Base-by-base conservation (phyloP, 1,284 basidiomycete genomes). In the Pterula multifida region DNA sequence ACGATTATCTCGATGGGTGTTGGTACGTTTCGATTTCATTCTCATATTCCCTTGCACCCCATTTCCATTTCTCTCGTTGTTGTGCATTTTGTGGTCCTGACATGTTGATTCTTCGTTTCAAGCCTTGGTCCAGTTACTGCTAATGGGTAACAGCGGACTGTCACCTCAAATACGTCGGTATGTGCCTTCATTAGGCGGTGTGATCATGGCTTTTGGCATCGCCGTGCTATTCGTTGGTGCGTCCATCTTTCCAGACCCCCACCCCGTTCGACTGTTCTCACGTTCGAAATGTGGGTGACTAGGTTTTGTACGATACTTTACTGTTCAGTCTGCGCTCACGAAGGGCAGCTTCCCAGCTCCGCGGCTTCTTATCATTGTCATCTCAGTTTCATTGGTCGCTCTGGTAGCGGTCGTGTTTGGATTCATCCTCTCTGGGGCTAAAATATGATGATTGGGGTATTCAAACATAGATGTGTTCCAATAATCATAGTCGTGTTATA, bases 51-150 rank as follows among this genome's bases (percentile, higher is more conserved):
- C n/a, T 9, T 9, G 50, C 71, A 45, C 19, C 22, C 22, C 65
- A 44, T 51, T 26, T 45, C 36, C 50, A 47, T 32, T 42, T 46
- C 13, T 45, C 6, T 11, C 19, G 4, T 6, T 47, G 11, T 25
- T 47, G 26, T 26, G 15, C 28, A 32, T 47, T 13, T 47, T 47
- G 23, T 47, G 15, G 13, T 24, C 45, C 4, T 28, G 26, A n/a
- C 45, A 11, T 47, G 23, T 47, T 26, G 9, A 22, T 22, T 4
- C 4, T 42, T 26, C 24, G 36, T 26, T 50, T 51, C 53, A 9
- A 69, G 76, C 75, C 2, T 62, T 79, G 3, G 73, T 78, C 4
- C 76, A 79, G 57, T 62, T 79, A 6, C 76, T 79, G 59, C 71
- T 69, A 3, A 71, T 76, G 21, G 64, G 73, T 1, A 54, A 61